Evolutionary conservation across 495 filamentous ascomycete species (phyloP).

Genomic region (Neurospora sp.): DNA sequence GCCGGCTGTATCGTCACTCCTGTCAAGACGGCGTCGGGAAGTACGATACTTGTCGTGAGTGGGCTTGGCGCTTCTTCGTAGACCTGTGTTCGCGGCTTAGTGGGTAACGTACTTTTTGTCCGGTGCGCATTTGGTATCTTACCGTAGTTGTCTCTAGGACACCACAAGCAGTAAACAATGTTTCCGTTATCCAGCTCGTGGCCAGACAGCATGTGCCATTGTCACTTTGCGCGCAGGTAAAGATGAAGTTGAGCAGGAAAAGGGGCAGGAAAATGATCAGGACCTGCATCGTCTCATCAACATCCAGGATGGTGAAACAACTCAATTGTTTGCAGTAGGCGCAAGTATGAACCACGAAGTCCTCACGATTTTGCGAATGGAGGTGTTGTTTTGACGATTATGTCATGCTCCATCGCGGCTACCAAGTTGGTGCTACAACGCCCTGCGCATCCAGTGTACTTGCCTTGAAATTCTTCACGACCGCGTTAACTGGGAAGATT

Average conservation of each 20-base stretch:
- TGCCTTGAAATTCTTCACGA: not conserved
- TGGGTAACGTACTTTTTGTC: not conserved
- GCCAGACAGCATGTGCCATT: constrained; percentile 5
- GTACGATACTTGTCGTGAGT: constrained; percentile 6
- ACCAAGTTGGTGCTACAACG: not conserved
- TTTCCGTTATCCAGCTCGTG: constrained; percentile 12
- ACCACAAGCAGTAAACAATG: constrained; percentile 6
- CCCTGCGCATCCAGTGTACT: not conserved
- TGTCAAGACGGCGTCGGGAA: constrained; percentile 7
- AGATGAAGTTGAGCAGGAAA: not conserved
- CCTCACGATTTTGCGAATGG: not conserved
- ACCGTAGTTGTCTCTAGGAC: constrained; percentile 8
- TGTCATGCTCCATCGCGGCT: not conserved
- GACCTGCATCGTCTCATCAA: not conserved
- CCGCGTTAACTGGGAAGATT: not conserved
- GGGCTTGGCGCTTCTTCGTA: not conserved
- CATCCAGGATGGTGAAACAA: not conserved
- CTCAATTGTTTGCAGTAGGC: not conserved
- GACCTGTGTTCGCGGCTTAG: not conserved
- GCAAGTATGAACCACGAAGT: not conserved
- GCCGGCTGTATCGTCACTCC: constrained; percentile 12
- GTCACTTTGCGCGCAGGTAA: not conserved
- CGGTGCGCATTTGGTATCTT: not conserved
- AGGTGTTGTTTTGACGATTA: not conserved
- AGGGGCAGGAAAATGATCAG: not conserved